Percentiles rank a stretch among this genome's conserved stretches.
phyloP scores from a whole-genome alignment of 257 asterid species.

The Solanum ossicruentum region DNA sequence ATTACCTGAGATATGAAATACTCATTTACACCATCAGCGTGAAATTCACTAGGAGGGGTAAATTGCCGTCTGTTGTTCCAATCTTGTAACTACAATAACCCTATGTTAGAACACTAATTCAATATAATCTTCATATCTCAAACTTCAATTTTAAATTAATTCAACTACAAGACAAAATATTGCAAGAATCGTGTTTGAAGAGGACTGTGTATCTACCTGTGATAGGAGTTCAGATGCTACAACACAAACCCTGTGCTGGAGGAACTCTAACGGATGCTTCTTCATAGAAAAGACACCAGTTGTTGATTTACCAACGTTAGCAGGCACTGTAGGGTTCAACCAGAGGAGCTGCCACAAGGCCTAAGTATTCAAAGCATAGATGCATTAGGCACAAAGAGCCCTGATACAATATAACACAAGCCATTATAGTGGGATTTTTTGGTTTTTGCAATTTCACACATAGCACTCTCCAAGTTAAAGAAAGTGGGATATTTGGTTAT shows the following conservation, averaged over 20 bases:
- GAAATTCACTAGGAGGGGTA: slow-evolving; percentile 77
- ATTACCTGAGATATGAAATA: slow-evolving; percentile 74
- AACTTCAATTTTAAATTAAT: not conserved
- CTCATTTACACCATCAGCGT: slow-evolving; percentile 92
- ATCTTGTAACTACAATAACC: slow-evolving; percentile 66
- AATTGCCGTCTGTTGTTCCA: slow-evolving; percentile 96
- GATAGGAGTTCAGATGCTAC: slow-evolving; percentile 92
- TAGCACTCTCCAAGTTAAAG: not conserved
- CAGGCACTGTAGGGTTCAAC: slow-evolving; percentile 58
- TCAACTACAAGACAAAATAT: not conserved
- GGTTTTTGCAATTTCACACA: not conserved
- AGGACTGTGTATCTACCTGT: slow-evolving; percentile 39
- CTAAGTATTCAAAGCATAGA: slow-evolving; percentile 23
- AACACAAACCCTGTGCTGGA: slow-evolving; percentile 77
- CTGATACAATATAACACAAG: not conserved
- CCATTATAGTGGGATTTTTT: not conserved
- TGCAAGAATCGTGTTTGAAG: not conserved
- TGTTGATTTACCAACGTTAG: slow-evolving; percentile 38
- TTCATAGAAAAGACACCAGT: slow-evolving; percentile 39
- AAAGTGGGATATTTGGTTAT: not conserved
- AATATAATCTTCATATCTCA: not conserved
- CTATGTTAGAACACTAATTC: not conserved
- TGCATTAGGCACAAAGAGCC: not conserved
- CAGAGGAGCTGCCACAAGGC: slow-evolving; percentile 96
- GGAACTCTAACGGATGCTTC: slow-evolving; percentile 67